A percentile compares a stretch with the other conserved stretches of the same genome.
These are phyloP conservation scores for Boletus reticulatus DNA, from an alignment of 768 basidiomycete genomes.

Conservation along the genomic window DNA sequence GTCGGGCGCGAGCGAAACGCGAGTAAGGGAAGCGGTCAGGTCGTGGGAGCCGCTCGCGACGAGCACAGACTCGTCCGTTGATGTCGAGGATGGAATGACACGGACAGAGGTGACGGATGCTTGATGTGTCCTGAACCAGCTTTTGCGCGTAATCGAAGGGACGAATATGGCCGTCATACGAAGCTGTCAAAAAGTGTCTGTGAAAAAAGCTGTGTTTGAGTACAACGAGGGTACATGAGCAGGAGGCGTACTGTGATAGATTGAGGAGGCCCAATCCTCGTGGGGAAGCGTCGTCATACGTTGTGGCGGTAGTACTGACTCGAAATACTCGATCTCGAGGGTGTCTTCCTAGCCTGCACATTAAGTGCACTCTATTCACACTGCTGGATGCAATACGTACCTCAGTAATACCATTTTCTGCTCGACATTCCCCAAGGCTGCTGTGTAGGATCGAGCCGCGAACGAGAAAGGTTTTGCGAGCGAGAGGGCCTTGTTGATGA, in stretches of 20 bases:
- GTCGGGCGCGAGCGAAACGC: slow-evolving; percentile 12
- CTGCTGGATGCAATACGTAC: slow-evolving; percentile 31
- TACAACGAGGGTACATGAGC: neutral
- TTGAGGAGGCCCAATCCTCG: slow-evolving; percentile 78
- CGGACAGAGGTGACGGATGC: slow-evolving; percentile 70
- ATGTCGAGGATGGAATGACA: slow-evolving; percentile 40
- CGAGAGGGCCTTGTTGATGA: slow-evolving; percentile 30
- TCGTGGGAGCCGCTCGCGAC: slow-evolving; percentile 80
- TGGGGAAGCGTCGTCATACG: slow-evolving; percentile 77
- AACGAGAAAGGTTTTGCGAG: slow-evolving; percentile 56
- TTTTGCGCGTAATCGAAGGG: slow-evolving; percentile 70
- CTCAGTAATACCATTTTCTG: slow-evolving; percentile 68
- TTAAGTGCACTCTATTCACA: neutral
- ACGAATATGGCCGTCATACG: slow-evolving; percentile 78
- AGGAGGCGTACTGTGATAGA: slow-evolving; percentile 13
- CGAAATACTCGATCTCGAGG: slow-evolving; percentile 89
- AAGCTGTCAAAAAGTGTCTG: slow-evolving; percentile 73
- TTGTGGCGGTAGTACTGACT: slow-evolving; percentile 84
- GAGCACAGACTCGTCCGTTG: slow-evolving; percentile 34
- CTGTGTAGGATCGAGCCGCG: slow-evolving; percentile 76
- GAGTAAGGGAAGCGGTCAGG: slow-evolving; percentile 60
- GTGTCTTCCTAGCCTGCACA: slow-evolving; percentile 68
- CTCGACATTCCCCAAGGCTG: slow-evolving; percentile 71
- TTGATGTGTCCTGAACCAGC: slow-evolving; percentile 52
- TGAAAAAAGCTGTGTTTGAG: neutral